Conservation (phyloP, 2,329 filamentous ascomycete species). For the Colletotrichum caudatum region DNA sequence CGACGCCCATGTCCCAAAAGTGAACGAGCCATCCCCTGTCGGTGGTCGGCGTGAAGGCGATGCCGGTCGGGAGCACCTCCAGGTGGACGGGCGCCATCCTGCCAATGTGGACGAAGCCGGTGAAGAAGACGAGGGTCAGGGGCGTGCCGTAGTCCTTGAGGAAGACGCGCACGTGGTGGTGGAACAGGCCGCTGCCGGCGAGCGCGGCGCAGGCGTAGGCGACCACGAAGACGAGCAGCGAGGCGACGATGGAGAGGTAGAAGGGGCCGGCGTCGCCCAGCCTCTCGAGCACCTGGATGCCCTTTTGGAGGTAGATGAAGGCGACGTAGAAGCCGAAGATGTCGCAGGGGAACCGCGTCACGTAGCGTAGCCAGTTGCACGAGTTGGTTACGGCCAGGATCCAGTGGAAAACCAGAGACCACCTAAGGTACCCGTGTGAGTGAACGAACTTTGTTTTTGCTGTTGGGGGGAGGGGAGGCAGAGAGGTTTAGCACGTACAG, state of each 20-base stretch:
- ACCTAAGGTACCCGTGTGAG: constrained; percentile 59
- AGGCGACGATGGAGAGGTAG: constrained; percentile 83
- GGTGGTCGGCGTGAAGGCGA: constrained; percentile 82
- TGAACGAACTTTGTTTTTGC: not conserved
- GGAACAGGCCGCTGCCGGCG: constrained; percentile 78
- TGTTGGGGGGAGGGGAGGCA: not conserved
- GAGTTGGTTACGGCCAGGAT: constrained; percentile 85
- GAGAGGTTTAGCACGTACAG: constrained; percentile 63
- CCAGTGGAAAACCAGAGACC: constrained; percentile 89
- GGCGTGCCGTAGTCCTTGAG: constrained; percentile 92
- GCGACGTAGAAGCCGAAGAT: constrained; percentile 96
- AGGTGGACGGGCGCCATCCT: constrained; percentile 80
- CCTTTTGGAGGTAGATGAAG: constrained; percentile 92
- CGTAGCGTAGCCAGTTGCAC: constrained; percentile 89
- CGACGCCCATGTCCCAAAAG: constrained; percentile 82
- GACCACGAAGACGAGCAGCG: constrained; percentile 81
- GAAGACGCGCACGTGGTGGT: constrained; percentile 81
- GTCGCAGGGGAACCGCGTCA: constrained; percentile 92
- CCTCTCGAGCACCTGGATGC: constrained; percentile 84
- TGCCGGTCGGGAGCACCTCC: constrained; percentile 79
- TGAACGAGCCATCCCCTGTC: constrained; percentile 81
- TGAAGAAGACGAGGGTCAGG: constrained; percentile 86
- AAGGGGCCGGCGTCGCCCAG: constrained; percentile 76
- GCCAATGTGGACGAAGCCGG: constrained; percentile 88
- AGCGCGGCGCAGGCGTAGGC: constrained; percentile 81